Percentiles rank a stretch among this genome's conserved stretches.
Conservation (phyloP, 2,329 filamentous ascomycete genomes). For the Xylaria sp. region DNA sequence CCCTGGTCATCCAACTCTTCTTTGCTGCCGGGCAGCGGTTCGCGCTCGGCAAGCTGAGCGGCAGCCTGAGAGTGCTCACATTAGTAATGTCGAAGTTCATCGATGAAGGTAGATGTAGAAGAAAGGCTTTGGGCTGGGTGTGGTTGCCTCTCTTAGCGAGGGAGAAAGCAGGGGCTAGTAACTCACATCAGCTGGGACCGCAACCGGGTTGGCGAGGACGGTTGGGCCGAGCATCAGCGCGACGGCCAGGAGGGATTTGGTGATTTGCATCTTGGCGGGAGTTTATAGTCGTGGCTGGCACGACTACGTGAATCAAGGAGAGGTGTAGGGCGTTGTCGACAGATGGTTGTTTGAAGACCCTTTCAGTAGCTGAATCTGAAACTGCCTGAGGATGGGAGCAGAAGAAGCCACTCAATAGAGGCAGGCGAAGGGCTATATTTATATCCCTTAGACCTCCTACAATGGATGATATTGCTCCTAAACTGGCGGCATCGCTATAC, state of each 20-base stretch:
- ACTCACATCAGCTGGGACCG: constrained; percentile 27
- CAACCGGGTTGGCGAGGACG: constrained; percentile 41
- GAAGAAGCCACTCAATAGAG: not conserved
- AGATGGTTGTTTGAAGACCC: constrained; percentile 12
- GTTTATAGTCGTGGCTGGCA: constrained; percentile 3
- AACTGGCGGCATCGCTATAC: no score
- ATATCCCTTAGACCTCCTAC: constrained; percentile 1
- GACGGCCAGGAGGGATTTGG: constrained; percentile 44
- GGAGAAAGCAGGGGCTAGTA: not conserved
- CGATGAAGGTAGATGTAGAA: not conserved
- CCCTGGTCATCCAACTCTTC: not conserved
- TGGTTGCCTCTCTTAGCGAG: not conserved
- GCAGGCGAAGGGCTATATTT: constrained; percentile 13
- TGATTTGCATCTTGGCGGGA: constrained; percentile 41
- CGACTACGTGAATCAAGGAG: not conserved
- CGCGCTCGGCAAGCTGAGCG: constrained; percentile 18
- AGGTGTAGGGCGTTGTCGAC: not conserved
- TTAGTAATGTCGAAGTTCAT: constrained; percentile 17
- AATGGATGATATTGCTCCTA: not conserved
- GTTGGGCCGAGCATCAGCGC: constrained; percentile 41
- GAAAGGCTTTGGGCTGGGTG: not conserved
- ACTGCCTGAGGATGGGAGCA: constrained; percentile 15
- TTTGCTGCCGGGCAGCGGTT: constrained; percentile 16
- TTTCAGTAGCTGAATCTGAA: not conserved
- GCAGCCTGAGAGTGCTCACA: constrained; percentile 2